A percentile compares a stretch with the other conserved stretches of the same genome.
Conservation (phyloP, 2,329 filamentous ascomycete genomes). For the Calonectria leucothoes region DNA sequence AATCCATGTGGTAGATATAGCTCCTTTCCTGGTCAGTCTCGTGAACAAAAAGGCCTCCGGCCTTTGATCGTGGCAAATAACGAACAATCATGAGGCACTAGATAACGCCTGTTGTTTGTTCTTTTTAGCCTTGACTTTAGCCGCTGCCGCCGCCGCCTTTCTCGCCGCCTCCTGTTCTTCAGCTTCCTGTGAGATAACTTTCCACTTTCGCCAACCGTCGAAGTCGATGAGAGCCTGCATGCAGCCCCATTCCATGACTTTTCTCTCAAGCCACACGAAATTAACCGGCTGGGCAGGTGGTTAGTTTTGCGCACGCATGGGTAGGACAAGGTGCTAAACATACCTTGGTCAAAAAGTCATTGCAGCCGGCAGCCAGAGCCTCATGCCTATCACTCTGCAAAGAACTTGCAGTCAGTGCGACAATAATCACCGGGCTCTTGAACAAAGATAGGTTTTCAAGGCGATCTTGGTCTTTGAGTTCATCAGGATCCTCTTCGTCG, state of each 20-base stretch:
- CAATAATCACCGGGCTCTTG: slow-evolving; percentile 97
- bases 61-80: background rate
- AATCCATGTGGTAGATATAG: background rate
- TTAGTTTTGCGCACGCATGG: slow-evolving; percentile 25
- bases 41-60: background rate
- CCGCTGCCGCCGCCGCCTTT: slow-evolving; percentile 49
- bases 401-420: slow-evolving; percentile 93
- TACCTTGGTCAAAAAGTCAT: slow-evolving; percentile 98
- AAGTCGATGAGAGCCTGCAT: slow-evolving; percentile 99
- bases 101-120: slow-evolving; percentile 50
- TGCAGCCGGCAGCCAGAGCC: slow-evolving; percentile 93
- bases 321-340: slow-evolving; percentile 31
- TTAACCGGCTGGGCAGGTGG: slow-evolving; percentile 80
- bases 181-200: slow-evolving; percentile 74
- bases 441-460: slow-evolving; percentile 78
- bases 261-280: slow-evolving; percentile 96
- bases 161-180: slow-evolving; percentile 57
- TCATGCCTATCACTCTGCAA: slow-evolving; percentile 96
- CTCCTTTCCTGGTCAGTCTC: background rate
- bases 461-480: slow-evolving; percentile 73
- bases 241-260: slow-evolving; percentile 99
- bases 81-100: slow-evolving; percentile 25
- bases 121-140: slow-evolving; percentile 58
- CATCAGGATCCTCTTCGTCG: slow-evolving; percentile 56
- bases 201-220: slow-evolving; percentile 98